phyloP scores from a whole-genome alignment of 345 rosid genomes.

The Lepidium africanum region DNA sequence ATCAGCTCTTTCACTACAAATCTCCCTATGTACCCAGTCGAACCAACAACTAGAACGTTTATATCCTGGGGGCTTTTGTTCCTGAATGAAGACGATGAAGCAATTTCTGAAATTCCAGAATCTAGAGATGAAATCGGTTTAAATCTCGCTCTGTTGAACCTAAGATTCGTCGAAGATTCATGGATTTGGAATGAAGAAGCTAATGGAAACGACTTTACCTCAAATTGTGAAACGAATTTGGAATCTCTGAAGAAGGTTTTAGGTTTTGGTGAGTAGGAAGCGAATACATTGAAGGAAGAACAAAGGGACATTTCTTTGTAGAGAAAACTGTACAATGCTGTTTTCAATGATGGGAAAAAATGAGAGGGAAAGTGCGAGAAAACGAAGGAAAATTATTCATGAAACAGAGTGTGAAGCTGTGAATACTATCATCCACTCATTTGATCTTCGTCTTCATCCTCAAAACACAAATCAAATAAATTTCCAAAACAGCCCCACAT shows the following conservation, averaged over 20 bases:
- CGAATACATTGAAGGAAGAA: slow-evolving; percentile 38
- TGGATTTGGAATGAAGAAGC: slow-evolving; percentile 15
- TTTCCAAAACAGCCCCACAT: background rate
- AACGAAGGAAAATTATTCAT: slow-evolving; percentile 8
- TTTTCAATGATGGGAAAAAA: background rate
- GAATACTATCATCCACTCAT: background rate
- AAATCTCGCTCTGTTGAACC: slow-evolving; percentile 26
- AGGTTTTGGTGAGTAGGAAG: slow-evolving; percentile 27
- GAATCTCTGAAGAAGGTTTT: slow-evolving; percentile 31
- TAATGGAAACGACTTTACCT: slow-evolving; percentile 42
- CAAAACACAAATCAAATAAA: background rate
- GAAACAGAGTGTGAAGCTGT: background rate
- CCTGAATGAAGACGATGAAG: slow-evolving; percentile 43
- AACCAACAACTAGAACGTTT: slow-evolving; percentile 75
- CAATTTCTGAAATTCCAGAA: slow-evolving; percentile 21
- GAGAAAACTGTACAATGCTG: background rate
- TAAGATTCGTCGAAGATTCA: slow-evolving; percentile 16
- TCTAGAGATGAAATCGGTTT: slow-evolving; percentile 38
- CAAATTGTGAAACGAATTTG: slow-evolving; percentile 41
- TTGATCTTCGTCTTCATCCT: slow-evolving; percentile 18
- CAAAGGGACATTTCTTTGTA: slow-evolving; percentile 36
- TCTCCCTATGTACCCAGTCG: slow-evolving; percentile 91
- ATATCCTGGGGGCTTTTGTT: slow-evolving; percentile 51
- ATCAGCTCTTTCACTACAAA: slow-evolving; percentile 76
- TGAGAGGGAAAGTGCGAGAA: slow-evolving; percentile 17